Evolutionary conservation across 768 basidiomycete genomes (phyloP).

Genomic region (Harrya chromipes): DNA sequence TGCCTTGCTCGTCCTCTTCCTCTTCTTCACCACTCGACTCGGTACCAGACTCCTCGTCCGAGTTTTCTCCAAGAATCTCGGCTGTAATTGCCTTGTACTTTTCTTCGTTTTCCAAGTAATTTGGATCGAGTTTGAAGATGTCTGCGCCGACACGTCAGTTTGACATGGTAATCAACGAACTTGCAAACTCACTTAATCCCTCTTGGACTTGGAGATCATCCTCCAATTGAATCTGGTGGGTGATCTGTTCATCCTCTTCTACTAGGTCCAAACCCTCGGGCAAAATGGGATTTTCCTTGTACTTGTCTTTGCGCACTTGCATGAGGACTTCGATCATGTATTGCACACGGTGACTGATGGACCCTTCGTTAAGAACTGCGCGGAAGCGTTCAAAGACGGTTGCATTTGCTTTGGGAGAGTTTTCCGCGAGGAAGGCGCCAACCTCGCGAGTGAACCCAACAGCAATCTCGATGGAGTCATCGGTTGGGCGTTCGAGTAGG

Average conservation of each 20-base stretch:
- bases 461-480: constrained; percentile 98
- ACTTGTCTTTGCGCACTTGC: constrained; percentile 98
- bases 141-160: constrained; percentile 46
- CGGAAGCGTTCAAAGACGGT: constrained; percentile 96
- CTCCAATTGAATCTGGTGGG: constrained; percentile 88
- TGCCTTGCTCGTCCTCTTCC: constrained; percentile 58
- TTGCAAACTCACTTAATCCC: constrained; percentile 72
- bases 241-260: constrained; percentile 97
- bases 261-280: constrained; percentile 95
- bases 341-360: constrained; percentile 93
- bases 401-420: constrained; percentile 93
- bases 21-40: constrained; percentile 64
- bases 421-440: constrained; percentile 90
- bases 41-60: constrained; percentile 64
- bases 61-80: constrained; percentile 91
- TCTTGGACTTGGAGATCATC: constrained; percentile 95
- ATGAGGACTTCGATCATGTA: constrained; percentile 99
- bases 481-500: constrained; percentile 93
- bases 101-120: constrained; percentile 88
- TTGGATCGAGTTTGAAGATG: constrained; percentile 91
- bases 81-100: constrained; percentile 88
- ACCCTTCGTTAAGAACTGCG: constrained; percentile 91
- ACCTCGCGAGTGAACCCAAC: constrained; percentile 98
- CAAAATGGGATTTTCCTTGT: constrained; percentile 96
- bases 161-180: background rate